Evolutionary conservation across 768 basidiomycete genomes (phyloP).

Genomic region (Serpula lacrymans): DNA sequence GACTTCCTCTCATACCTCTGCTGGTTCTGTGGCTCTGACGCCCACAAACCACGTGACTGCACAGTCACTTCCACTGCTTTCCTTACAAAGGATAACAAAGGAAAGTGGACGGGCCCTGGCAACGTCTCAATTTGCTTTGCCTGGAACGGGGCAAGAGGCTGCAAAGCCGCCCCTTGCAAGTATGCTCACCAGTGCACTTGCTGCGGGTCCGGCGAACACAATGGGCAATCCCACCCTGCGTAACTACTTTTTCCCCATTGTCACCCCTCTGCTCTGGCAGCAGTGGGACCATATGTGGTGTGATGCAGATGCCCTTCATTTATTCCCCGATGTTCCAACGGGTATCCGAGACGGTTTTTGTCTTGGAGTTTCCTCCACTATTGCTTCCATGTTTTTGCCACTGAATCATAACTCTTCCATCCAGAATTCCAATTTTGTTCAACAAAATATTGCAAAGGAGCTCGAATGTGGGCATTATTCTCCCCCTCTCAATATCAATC

Average conservation of each 20-base stretch:
- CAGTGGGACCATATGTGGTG: conserved; percentile 13
- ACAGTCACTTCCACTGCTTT: not conserved
- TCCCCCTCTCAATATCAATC: too few species aligned
- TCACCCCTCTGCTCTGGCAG: conserved; percentile 20
- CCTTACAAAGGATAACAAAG: not conserved
- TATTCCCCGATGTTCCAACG: conserved; percentile 18
- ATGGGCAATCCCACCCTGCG: conserved; percentile 12
- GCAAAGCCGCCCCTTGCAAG: not conserved
- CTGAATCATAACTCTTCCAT: conserved; percentile 18
- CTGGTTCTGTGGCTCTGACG: not conserved
- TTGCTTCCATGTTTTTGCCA: not conserved
- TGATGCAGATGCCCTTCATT: conserved; percentile 7
- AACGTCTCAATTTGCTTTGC: not conserved
- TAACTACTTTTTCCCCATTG: conserved; percentile 15
- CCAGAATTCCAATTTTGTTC: conserved; percentile 6
- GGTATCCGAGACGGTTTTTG: conserved; percentile 21
- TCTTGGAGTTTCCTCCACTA: conserved; percentile 13
- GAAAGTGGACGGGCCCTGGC: not conserved
- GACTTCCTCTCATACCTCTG: too few species aligned
- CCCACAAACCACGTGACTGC: not conserved
- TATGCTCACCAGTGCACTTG: not conserved
- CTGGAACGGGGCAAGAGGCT: not conserved
- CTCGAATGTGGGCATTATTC: conserved; percentile 6
- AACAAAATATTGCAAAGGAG: conserved; percentile 15
- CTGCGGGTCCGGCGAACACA: conserved; percentile 5